A percentile compares a stretch with the other conserved stretches of the same genome.
Evolutionary conservation across 2,329 filamentous ascomycete genomes (phyloP).

Genomic region (Pseudofabraea citricarpa): DNA sequence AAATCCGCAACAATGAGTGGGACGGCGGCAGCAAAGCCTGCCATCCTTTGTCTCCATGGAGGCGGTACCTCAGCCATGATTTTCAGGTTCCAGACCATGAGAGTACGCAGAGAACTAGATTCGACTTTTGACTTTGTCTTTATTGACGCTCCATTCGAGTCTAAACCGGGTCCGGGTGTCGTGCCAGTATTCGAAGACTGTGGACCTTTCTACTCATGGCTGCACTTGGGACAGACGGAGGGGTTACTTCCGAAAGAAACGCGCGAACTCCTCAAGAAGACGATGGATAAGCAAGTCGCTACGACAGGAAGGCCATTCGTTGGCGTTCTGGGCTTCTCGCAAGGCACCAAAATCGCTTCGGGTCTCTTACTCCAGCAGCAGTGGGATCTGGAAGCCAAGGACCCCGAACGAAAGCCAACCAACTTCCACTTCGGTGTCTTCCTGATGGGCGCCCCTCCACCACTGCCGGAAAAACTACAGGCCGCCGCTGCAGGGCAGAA

Average conservation of each 20-base stretch:
- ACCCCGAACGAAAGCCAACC: not conserved
- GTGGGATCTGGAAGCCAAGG: not conserved
- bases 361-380: constrained; percentile 3
- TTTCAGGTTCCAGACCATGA: constrained; percentile 57
- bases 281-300: not conserved
- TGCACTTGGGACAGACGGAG: constrained; percentile 8
- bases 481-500: not conserved
- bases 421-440: constrained; percentile 2
- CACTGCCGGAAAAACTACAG: not conserved
- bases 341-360: constrained; percentile 5
- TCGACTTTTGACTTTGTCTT: constrained; percentile 62
- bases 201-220: constrained; percentile 59
- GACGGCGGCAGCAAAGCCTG: too few relatives aligned
- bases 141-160: constrained; percentile 63
- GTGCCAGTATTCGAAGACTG: constrained; percentile 59
- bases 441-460: constrained; percentile 1
- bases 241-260: not conserved
- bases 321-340: constrained; percentile 5
- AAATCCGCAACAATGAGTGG: too few relatives aligned
- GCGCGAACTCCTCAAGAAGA: not conserved
- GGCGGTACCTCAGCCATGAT: constrained; percentile 68
- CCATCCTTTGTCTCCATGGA: constrained; percentile 74
- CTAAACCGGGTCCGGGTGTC: constrained; percentile 56
- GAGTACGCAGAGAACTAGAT: constrained; percentile 34
- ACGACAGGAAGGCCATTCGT: constrained; percentile 1